Conservation (phyloP, 75 land plant genomes). For the Chamaecyparis obtusa region DNA sequence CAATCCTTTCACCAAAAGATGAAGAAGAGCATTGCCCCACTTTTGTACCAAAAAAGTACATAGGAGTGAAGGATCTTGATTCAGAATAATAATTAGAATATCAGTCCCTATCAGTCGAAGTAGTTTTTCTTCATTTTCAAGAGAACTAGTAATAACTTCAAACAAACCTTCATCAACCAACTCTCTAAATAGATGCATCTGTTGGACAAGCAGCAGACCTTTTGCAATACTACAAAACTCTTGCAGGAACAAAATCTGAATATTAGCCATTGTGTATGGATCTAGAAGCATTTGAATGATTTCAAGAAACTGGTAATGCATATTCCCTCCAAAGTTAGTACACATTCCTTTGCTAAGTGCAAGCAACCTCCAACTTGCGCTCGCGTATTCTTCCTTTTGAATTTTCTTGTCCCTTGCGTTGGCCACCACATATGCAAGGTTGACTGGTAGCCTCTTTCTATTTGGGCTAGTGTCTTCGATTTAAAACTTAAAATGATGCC, state of each 20-base stretch:
- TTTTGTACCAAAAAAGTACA: constrained; percentile 73
- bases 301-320: constrained; percentile 93
- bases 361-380: no score
- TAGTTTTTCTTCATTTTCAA: constrained; percentile 67
- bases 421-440: no score
- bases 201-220: constrained; percentile 70
- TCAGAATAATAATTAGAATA: constrained; percentile 77
- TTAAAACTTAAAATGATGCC: no score
- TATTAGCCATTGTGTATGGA: constrained; percentile 53
- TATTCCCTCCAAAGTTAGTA: constrained; percentile 77
- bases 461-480: no score
- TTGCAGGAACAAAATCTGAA: constrained; percentile 79
- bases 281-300: constrained; percentile 89
- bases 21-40: constrained; percentile 60
- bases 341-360: constrained; percentile 82
- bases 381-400: no score
- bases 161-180: constrained; percentile 84
- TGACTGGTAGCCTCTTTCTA: no score
- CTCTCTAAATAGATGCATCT: constrained; percentile 72
- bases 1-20: constrained; percentile 79
- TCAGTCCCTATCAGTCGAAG: constrained; percentile 94
- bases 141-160: constrained; percentile 65
- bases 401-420: no score
- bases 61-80: constrained; percentile 77
- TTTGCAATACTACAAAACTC: constrained; percentile 90